phyloP scores from a whole-genome alignment of 345 rosid species.

The Stellera chamaejasme region DNA sequence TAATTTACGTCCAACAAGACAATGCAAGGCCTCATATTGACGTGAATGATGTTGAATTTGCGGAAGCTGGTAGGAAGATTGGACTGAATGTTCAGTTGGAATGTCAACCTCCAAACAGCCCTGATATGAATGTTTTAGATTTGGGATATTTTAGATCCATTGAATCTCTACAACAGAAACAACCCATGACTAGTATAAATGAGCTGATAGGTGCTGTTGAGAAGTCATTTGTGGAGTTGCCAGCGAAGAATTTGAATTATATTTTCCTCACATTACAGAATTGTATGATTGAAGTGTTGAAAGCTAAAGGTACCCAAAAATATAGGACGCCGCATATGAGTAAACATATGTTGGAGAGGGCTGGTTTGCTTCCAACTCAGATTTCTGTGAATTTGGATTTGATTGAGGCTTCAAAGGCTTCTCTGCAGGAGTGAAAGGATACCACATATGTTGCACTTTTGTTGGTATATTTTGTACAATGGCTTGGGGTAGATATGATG shows the following conservation, averaged over 20 bases:
- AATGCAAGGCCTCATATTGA: conserved; percentile 1
- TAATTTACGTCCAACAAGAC: not conserved
- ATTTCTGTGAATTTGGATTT: too few species aligned
- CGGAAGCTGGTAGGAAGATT: not conserved
- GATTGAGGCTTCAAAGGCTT: too few species aligned
- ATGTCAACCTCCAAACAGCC: too few species aligned
- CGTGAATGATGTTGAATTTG: not conserved
- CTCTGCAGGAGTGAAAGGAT: too few species aligned
- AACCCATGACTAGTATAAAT: too few species aligned
- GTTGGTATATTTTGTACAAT: too few species aligned
- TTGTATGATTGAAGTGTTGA: not conserved
- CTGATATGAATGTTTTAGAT: not conserved
- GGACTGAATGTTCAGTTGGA: too few species aligned
- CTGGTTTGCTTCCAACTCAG: not conserved
- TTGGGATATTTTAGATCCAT: not conserved
- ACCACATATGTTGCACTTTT: too few species aligned
- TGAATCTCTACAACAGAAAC: not conserved
- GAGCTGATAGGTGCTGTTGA: too few species aligned
- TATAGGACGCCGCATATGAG: not conserved
- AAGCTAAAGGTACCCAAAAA: not conserved
- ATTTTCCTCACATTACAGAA: not conserved
- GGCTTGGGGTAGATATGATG: too few species aligned
- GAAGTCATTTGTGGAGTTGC: too few species aligned
- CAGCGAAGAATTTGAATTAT: too few species aligned
- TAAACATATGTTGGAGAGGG: not conserved